These are phyloP conservation scores for Sistotremastrum suecicum DNA, from an alignment of 768 basidiomycete species.

Conservation along the genomic window DNA sequence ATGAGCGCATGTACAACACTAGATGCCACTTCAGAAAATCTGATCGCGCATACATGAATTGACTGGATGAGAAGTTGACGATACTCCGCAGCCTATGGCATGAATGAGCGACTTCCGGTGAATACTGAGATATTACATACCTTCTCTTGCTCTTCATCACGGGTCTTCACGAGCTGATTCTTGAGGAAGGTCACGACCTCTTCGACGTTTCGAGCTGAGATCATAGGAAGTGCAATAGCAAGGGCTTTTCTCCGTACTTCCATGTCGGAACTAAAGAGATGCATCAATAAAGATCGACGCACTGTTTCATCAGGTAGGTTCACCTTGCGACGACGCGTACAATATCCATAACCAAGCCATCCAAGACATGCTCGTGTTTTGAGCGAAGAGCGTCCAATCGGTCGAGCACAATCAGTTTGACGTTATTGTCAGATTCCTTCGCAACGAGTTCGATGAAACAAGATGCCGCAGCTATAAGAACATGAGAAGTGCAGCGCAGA, in stretches of 20 bases:
- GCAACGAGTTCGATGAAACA: slow-evolving; percentile 78
- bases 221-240: slow-evolving; percentile 81
- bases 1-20: slow-evolving; percentile 88
- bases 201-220: slow-evolving; percentile 87
- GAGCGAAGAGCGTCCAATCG: slow-evolving; percentile 70
- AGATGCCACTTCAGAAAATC: slow-evolving; percentile 92
- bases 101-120: not conserved
- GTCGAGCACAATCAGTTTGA: slow-evolving; percentile 93
- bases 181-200: slow-evolving; percentile 94
- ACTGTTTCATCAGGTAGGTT: not conserved
- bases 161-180: slow-evolving; percentile 90
- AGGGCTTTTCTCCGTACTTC: slow-evolving; percentile 93
- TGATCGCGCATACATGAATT: slow-evolving; percentile 92
- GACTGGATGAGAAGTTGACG: slow-evolving; percentile 93
- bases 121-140: slow-evolving; percentile 21
- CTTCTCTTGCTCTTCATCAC: slow-evolving; percentile 89
- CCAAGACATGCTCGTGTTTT: slow-evolving; percentile 80
- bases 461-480: slow-evolving; percentile 61
- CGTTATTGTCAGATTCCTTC: slow-evolving; percentile 98
- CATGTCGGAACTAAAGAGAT: slow-evolving; percentile 65
- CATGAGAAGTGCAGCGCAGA: slow-evolving; percentile 2
- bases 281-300: not conserved
- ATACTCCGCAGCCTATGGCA: slow-evolving; percentile 72
- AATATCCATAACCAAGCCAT: slow-evolving; percentile 90
- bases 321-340: slow-evolving; percentile 80